phyloP scores from a whole-genome alignment of 2,329 filamentous ascomycete species.

The Aspergillus eucalypticola region DNA sequence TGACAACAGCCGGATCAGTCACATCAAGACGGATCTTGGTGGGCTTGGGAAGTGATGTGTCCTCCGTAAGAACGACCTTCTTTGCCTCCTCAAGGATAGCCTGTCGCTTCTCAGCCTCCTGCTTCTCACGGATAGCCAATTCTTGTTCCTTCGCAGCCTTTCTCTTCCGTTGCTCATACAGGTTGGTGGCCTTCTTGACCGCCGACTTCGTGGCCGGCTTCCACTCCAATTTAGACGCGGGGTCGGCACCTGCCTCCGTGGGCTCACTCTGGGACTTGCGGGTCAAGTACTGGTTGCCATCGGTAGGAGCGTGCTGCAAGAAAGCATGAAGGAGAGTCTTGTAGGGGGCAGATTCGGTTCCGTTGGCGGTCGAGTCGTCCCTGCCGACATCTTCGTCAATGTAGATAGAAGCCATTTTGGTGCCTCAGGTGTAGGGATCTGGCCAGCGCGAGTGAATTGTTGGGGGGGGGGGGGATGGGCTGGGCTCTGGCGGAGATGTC shows the following conservation, averaged over 20 bases:
- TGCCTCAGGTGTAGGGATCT: neutral
- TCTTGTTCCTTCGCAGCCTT: constrained; percentile 79
- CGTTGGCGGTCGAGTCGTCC: constrained; percentile 67
- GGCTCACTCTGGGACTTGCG: constrained; percentile 67
- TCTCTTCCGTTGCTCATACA: constrained; percentile 75
- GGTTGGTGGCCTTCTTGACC: constrained; percentile 78
- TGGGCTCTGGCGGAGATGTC: neutral
- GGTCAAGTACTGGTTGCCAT: constrained; percentile 64
- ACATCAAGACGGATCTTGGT: constrained; percentile 74
- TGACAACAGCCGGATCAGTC: constrained; percentile 61
- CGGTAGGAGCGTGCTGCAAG: constrained; percentile 64
- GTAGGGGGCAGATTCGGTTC: constrained; percentile 73
- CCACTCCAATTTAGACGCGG: constrained; percentile 67
- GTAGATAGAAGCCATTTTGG: constrained; percentile 57
- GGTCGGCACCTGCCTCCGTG: constrained; percentile 64
- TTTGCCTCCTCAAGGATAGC: constrained; percentile 78
- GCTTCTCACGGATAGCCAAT: constrained; percentile 68
- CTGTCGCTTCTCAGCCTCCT: constrained; percentile 69
- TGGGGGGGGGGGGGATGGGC: neutral
- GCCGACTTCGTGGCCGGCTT: constrained; percentile 82
- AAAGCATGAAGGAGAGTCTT: constrained; percentile 79
- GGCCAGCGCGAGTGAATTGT: neutral
- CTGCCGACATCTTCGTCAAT: constrained; percentile 78
- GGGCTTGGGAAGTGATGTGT: constrained; percentile 70
- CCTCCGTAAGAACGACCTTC: constrained; percentile 71